Evolutionary conservation across 2,329 filamentous ascomycete species (phyloP).

Genomic region (Alternaria triticimaculans): DNA sequence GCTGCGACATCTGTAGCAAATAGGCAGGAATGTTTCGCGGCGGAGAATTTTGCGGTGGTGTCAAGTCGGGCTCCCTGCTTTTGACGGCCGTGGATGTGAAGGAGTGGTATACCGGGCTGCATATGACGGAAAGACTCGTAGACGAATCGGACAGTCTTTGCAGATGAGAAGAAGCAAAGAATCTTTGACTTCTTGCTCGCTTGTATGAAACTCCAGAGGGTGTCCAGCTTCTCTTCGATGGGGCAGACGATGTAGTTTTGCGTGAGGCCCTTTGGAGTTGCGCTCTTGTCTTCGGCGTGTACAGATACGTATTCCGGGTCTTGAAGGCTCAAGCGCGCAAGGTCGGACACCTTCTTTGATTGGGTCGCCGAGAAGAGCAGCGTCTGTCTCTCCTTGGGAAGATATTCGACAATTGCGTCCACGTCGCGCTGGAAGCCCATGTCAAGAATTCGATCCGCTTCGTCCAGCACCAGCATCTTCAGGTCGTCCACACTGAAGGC

Average conservation of each 20-base stretch:
- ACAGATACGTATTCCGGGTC: slow-evolving; percentile 96
- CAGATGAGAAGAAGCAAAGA: slow-evolving; percentile 91
- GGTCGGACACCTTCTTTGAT: slow-evolving; percentile 89
- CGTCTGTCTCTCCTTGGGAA: slow-evolving; percentile 86
- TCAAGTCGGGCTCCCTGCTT: slow-evolving; percentile 89
- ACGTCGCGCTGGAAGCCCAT: slow-evolving; percentile 94
- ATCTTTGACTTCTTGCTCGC: slow-evolving; percentile 93
- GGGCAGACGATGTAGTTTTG: slow-evolving; percentile 92
- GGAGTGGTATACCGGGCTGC: slow-evolving; percentile 89
- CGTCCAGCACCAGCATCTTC: slow-evolving; percentile 91
- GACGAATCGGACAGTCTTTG: slow-evolving; percentile 95
- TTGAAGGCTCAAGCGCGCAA: slow-evolving; percentile 84
- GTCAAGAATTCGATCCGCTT: slow-evolving; percentile 95
- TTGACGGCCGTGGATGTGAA: slow-evolving; percentile 92
- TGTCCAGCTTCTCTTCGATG: slow-evolving; percentile 87
- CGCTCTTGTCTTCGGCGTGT: slow-evolving; percentile 78
- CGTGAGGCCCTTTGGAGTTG: slow-evolving; percentile 83
- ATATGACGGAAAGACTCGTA: slow-evolving; percentile 93
- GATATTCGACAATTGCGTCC: slow-evolving; percentile 90
- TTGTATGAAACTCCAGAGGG: slow-evolving; percentile 89
- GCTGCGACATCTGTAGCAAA: slow-evolving; percentile 97
- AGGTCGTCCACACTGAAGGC: slow-evolving; percentile 88
- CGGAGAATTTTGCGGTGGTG: slow-evolving; percentile 82
- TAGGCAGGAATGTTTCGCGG: slow-evolving; percentile 82
- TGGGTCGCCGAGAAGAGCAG: slow-evolving; percentile 96